Percentiles rank a stretch among this genome's conserved stretches.
Evolutionary conservation across 805 yeast genomes (phyloP).

Genomic region (Kluyveromyces aestuarii): DNA sequence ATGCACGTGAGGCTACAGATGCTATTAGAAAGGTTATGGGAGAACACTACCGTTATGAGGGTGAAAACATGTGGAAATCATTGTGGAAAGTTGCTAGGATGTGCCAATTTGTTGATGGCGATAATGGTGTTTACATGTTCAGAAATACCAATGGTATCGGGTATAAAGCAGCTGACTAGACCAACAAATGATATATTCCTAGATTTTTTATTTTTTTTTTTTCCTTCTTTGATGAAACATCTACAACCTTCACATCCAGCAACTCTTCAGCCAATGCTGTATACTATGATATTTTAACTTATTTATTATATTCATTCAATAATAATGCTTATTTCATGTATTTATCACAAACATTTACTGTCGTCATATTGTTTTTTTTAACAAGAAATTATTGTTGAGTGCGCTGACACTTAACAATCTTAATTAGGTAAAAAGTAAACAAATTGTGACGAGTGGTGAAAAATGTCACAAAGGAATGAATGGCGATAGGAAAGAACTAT

Average conservation of each 20-base stretch:
- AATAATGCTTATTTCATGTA: background rate
- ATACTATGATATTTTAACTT: background rate
- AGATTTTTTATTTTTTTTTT: too few relatives aligned
- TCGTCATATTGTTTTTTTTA: background rate
- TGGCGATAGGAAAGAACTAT: background rate
- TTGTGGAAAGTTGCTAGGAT: constrained; percentile 54
- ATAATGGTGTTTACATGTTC: constrained; percentile 58
- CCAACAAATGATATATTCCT: background rate
- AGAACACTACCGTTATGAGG: constrained; percentile 55
- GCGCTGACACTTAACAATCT: constrained; percentile 6
- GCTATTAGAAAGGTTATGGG: constrained; percentile 84
- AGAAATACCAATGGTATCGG: constrained; percentile 64
- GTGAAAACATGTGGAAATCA: constrained; percentile 64
- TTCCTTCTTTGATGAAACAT: background rate
- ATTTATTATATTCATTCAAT: background rate
- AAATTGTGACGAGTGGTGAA: background rate
- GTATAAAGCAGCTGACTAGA: background rate
- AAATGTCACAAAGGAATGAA: constrained; percentile 1
- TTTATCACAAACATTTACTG: too few relatives aligned
- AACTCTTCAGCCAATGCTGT: background rate
- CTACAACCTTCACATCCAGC: background rate
- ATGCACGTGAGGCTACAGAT: constrained; percentile 69
- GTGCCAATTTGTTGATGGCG: constrained; percentile 72
- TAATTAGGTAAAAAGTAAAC: constrained; percentile 14
- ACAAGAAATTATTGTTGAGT: background rate